A percentile compares a stretch with the other conserved stretches of the same genome.
phyloP scores from a whole-genome alignment of 805 yeast species.

The Ogataea pini region DNA sequence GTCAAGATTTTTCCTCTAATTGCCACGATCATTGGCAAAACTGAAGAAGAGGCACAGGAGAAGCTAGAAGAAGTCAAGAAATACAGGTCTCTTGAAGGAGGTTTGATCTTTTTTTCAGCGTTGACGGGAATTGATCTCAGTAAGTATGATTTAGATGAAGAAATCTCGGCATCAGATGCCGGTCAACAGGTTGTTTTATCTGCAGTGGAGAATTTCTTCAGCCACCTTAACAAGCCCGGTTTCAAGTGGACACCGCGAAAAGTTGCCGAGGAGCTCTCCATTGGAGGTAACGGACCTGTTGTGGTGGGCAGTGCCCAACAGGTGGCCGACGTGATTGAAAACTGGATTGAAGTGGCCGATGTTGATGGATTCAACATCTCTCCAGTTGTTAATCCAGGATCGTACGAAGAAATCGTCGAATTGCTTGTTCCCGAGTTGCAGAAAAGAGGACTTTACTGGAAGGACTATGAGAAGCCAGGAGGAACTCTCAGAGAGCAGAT shows the following conservation, averaged over 20 bases:
- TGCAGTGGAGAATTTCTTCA: conserved; percentile 15
- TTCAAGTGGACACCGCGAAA: conserved; percentile 27
- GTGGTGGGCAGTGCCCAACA: conserved; percentile 38
- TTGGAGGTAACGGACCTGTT: conserved; percentile 34
- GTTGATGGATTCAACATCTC: conserved; percentile 47
- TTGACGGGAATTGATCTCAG: conserved; percentile 44
- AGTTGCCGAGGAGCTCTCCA: conserved; percentile 34
- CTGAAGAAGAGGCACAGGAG: conserved; percentile 9
- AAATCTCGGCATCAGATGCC: conserved; percentile 19
- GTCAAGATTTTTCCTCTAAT: conserved; percentile 11
- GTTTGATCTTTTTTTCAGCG: conserved; percentile 13
- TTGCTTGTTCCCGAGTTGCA: conserved; percentile 31
- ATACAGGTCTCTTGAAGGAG: conserved; percentile 13
- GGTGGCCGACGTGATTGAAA: conserved; percentile 42
- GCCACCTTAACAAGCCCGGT: conserved; percentile 13
- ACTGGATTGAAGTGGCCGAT: conserved; percentile 41
- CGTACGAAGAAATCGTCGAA: conserved; percentile 41
- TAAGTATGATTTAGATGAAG: conserved; percentile 35
- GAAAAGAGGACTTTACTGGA: conserved; percentile 34
- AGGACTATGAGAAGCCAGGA: conserved; percentile 38
- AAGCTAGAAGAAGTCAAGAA: conserved; percentile 12
- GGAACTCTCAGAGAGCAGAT: conserved; percentile 41
- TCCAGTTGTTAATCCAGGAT: conserved; percentile 39
- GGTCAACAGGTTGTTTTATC: conserved; percentile 37
- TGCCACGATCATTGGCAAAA: conserved; percentile 7